Evolutionary conservation across 805 yeast species (phyloP).

Genomic region (Metschnikowia peoriensis): DNA sequence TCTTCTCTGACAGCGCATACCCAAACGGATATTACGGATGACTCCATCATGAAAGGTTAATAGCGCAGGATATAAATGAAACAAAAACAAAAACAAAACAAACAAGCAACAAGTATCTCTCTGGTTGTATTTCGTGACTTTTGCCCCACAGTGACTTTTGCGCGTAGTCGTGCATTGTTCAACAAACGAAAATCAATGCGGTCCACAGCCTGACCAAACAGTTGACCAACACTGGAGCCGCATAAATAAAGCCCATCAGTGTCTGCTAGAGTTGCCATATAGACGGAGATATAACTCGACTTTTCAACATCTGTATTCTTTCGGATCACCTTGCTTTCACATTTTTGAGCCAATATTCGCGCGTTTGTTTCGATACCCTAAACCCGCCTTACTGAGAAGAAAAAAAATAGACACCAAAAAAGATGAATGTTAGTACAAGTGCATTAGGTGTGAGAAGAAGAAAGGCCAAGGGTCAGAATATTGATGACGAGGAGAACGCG

Average conservation of each 20-base stretch:
- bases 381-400: neutral
- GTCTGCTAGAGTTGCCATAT: slow-evolving; percentile 1
- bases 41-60: slow-evolving; percentile 5
- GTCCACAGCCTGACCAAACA: neutral
- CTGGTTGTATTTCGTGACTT: neutral
- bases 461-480: slow-evolving; percentile 51
- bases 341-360: neutral
- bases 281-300: neutral
- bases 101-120: neutral
- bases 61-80: neutral
- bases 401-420: neutral
- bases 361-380: neutral
- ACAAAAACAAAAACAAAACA: neutral
- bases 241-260: neutral
- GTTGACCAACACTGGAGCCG: neutral
- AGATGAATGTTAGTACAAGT: slow-evolving; percentile 86
- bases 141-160: too few species aligned
- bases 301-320: neutral
- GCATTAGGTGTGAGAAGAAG: slow-evolving; percentile 84
- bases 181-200: neutral
- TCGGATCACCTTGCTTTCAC: neutral
- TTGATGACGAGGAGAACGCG: slow-evolving; percentile 91
- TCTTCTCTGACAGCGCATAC: slow-evolving; percentile 5
- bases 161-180: slow-evolving; percentile 10
- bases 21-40: slow-evolving; percentile 3